phyloP scores from a whole-genome alignment of 768 basidiomycete genomes.

The Chiua virens region DNA sequence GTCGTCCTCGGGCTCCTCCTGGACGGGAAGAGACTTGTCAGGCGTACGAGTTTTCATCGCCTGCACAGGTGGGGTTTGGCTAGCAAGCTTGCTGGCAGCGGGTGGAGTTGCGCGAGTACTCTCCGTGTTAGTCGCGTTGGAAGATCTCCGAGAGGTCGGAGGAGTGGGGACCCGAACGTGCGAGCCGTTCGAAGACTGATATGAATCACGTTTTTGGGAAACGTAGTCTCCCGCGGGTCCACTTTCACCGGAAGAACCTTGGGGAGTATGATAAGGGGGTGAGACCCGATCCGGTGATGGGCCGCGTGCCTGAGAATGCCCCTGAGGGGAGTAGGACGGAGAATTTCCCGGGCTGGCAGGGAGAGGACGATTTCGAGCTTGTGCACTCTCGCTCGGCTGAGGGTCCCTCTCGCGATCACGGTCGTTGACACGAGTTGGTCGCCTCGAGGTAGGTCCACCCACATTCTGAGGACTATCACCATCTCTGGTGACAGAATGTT shows the following conservation, averaged over 20 bases:
- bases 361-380: constrained; percentile 27
- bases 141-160: constrained; percentile 25
- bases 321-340: constrained; percentile 43
- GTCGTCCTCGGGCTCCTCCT: constrained; percentile 76
- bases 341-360: constrained; percentile 37
- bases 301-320: constrained; percentile 37
- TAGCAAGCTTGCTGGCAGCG: constrained; percentile 38
- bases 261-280: constrained; percentile 49
- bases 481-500: constrained; percentile 58
- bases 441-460: constrained; percentile 6
- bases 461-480: constrained; percentile 39
- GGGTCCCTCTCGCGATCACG: constrained; percentile 47
- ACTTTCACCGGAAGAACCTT: constrained; percentile 46
- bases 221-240: constrained; percentile 42
- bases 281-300: constrained; percentile 57
- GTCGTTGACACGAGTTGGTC: constrained; percentile 25
- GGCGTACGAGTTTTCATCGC: constrained; percentile 55
- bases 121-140: constrained; percentile 18
- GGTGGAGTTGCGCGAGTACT: constrained; percentile 36
- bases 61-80: constrained; percentile 58
- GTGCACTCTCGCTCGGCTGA: constrained; percentile 27
- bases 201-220: constrained; percentile 46
- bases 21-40: constrained; percentile 72
- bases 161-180: constrained; percentile 31
- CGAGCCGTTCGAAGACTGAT: constrained; percentile 31